Percentiles rank a stretch among this genome's conserved stretches.
phyloP scores from a whole-genome alignment of 2,329 filamentous ascomycete genomes.

The Curvularia sp. region DNA sequence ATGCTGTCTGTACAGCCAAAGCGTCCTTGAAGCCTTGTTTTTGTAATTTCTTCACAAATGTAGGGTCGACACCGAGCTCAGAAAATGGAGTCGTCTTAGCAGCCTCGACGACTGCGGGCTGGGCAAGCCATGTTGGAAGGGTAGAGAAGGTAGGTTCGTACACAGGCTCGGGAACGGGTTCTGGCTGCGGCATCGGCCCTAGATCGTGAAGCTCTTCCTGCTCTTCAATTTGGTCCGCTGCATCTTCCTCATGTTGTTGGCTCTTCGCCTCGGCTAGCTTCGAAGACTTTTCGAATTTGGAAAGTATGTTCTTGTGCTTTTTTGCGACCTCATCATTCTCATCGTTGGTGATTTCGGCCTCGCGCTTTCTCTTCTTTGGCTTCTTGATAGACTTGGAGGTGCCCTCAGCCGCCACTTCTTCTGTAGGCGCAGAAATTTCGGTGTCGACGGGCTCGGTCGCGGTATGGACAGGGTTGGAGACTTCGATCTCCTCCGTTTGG shows the following conservation, averaged over 20 bases:
- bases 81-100: slow-evolving; percentile 67
- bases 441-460: background rate
- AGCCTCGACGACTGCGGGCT: slow-evolving; percentile 72
- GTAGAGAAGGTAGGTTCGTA: slow-evolving; percentile 75
- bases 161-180: slow-evolving; percentile 63
- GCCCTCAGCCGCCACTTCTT: slow-evolving; percentile 14
- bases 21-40: slow-evolving; percentile 74
- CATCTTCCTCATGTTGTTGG: slow-evolving; percentile 23
- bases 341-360: slow-evolving; percentile 27
- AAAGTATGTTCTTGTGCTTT: slow-evolving; percentile 51
- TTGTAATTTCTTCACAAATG: slow-evolving; percentile 67
- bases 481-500: slow-evolving; percentile 1
- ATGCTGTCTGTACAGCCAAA: slow-evolving; percentile 79
- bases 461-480: slow-evolving; percentile 6
- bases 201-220: slow-evolving; percentile 70
- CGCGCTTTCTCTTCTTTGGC: slow-evolving; percentile 47
- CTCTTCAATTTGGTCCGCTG: slow-evolving; percentile 46
- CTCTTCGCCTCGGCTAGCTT: slow-evolving; percentile 36
- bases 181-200: slow-evolving; percentile 81
- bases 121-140: slow-evolving; percentile 79
- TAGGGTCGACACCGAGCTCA: slow-evolving; percentile 67
- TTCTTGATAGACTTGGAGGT: slow-evolving; percentile 37
- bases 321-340: slow-evolving; percentile 42
- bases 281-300: slow-evolving; percentile 55
- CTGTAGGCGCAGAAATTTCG: slow-evolving; percentile 11